Conservation (phyloP, 495 filamentous ascomycete species). For the Penicillium bialowiezense region DNA sequence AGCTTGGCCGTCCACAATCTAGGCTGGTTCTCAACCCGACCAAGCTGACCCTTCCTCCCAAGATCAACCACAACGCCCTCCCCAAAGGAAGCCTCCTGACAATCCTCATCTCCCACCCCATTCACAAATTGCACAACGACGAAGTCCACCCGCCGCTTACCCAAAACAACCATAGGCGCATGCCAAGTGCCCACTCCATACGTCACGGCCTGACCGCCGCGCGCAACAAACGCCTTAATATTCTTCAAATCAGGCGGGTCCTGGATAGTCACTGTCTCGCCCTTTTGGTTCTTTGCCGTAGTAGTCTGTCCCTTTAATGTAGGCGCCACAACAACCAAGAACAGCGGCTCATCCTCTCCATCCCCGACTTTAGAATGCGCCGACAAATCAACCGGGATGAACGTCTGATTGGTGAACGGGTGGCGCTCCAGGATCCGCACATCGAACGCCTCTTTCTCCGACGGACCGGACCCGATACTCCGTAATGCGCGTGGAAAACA, state of each 20-base stretch:
- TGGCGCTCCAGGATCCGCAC: slow-evolving; percentile 85
- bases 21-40: slow-evolving; percentile 32
- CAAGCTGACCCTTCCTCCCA: slow-evolving; percentile 22
- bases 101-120: slow-evolving; percentile 81
- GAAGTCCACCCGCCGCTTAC: slow-evolving; percentile 67
- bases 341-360: slow-evolving; percentile 41
- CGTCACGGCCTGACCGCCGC: slow-evolving; percentile 80
- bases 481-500: slow-evolving; percentile 67
- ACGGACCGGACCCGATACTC: slow-evolving; percentile 7
- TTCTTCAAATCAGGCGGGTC: slow-evolving; percentile 73
- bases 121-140: slow-evolving; percentile 88
- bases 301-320: slow-evolving; percentile 42
- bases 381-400: slow-evolving; percentile 70
- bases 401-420: slow-evolving; percentile 90
- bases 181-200: slow-evolving; percentile 95
- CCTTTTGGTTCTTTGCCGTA: slow-evolving; percentile 30
- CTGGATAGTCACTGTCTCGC: slow-evolving; percentile 31
- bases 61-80: slow-evolving; percentile 38
- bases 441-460: slow-evolving; percentile 50
- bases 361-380: slow-evolving; percentile 27
- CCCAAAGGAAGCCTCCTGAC: slow-evolving; percentile 71
- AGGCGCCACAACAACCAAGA: slow-evolving; percentile 91
- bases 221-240: slow-evolving; percentile 74
- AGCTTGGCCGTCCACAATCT: slow-evolving; percentile 29
- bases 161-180: slow-evolving; percentile 92